Conservation (phyloP, 495 filamentous ascomycete species). For the Aspergillus cristatus region DNA sequence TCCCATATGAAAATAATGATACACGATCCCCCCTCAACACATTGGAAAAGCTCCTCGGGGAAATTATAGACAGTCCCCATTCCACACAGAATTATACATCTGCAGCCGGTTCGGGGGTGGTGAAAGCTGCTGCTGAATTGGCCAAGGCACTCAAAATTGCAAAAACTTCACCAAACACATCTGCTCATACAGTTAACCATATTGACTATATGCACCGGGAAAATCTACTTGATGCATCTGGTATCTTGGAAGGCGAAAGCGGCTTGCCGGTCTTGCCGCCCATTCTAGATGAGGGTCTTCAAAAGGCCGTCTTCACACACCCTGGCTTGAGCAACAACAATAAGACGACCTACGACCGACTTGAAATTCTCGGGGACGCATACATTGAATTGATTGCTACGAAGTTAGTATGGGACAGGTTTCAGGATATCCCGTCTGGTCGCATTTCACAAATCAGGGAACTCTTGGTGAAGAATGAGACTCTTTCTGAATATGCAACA, state of each 20-base stretch:
- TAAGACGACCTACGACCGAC: conserved; percentile 49
- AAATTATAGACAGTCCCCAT: conserved; percentile 11
- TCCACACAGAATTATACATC: conserved; percentile 3
- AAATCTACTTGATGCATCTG: not conserved
- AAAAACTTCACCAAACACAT: conserved; percentile 2
- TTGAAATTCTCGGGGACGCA: conserved; percentile 70
- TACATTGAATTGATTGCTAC: conserved; percentile 64
- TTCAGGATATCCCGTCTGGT: conserved; percentile 48
- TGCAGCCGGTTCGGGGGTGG: conserved; percentile 12
- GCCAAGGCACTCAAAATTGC: conserved; percentile 10
- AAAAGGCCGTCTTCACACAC: conserved; percentile 61
- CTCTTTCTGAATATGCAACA: conserved; percentile 53
- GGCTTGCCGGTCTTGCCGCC: conserved; percentile 46
- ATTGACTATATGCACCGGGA: not conserved
- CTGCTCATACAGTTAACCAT: too few species aligned
- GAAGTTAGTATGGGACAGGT: conserved; percentile 53
- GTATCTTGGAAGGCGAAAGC: not conserved
- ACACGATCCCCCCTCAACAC: conserved; percentile 4
- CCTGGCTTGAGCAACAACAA: conserved; percentile 31
- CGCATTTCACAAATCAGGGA: conserved; percentile 58
- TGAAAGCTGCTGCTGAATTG: conserved; percentile 15
- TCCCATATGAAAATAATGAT: conserved; percentile 1
- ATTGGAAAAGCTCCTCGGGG: conserved; percentile 11
- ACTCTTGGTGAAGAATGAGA: conserved; percentile 66
- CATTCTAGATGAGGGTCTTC: conserved; percentile 46